These are phyloP conservation scores for Pseudohyphozyma bogoriensis DNA, from an alignment of 768 basidiomycete species.

Conservation along the genomic window DNA sequence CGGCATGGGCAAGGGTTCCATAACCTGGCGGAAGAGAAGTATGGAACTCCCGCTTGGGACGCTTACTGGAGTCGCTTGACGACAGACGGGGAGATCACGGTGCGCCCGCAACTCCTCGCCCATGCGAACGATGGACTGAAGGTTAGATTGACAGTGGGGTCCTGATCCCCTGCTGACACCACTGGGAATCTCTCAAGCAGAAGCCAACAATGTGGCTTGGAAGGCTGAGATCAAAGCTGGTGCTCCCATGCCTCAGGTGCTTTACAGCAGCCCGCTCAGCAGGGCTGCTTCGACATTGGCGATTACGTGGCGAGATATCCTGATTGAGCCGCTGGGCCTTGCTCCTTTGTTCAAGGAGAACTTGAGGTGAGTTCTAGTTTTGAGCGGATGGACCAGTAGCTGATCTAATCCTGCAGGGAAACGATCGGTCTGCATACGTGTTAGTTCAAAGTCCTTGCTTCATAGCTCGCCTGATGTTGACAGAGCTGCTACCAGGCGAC, in stretches of 20 bases:
- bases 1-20: conserved; percentile 35
- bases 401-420: conserved; percentile 3
- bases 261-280: conserved; percentile 33
- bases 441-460: not conserved
- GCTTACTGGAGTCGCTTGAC: conserved; percentile 28
- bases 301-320: conserved; percentile 29
- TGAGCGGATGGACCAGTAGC: not conserved
- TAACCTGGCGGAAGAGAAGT: conserved; percentile 25
- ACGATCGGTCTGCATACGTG: conserved; percentile 33
- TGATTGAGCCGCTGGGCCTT: conserved; percentile 6
- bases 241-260: conserved; percentile 28
- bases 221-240: conserved; percentile 10
- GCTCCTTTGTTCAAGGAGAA: conserved; percentile 26
- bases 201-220: conserved; percentile 25
- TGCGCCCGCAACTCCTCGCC: not conserved
- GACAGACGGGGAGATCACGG: conserved; percentile 30
- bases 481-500: conserved; percentile 25
- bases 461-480: not conserved
- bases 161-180: conserved; percentile 33
- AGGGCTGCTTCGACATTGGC: conserved; percentile 27
- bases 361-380: conserved; percentile 12
- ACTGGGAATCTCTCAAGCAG: conserved; percentile 28
- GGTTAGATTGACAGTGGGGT: conserved; percentile 26
- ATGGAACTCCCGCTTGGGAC: conserved; percentile 31
- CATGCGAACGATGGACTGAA: not conserved